Conservation (phyloP, 495 filamentous ascomycete genomes). For the Corynascus novoguineensis region DNA sequence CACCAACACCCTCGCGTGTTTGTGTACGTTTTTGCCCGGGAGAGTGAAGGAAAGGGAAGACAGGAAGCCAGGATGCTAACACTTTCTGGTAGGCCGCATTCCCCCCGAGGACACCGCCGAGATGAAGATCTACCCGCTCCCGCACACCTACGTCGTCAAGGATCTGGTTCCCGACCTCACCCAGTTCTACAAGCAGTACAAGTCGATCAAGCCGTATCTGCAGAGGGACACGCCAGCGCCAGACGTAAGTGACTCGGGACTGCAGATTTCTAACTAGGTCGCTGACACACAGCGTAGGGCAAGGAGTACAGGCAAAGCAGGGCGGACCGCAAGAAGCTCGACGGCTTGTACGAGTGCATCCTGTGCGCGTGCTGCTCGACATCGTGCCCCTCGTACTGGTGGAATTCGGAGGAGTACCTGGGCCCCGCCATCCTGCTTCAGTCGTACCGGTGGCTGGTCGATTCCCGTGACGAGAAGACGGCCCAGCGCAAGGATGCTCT, state of each 20-base stretch:
- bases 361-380: slow-evolving; percentile 99
- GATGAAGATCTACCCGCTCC: slow-evolving; percentile 94
- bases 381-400: slow-evolving; percentile 98
- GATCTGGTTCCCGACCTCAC: slow-evolving; percentile 96
- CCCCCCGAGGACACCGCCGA: slow-evolving; percentile 73
- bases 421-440: slow-evolving; percentile 94
- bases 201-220: slow-evolving; percentile 98
- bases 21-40: slow-evolving; percentile 63
- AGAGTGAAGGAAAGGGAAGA: neutral
- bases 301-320: slow-evolving; percentile 85
- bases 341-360: slow-evolving; percentile 98
- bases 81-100: slow-evolving; percentile 74
- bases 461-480: slow-evolving; percentile 84
- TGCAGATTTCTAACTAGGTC: too few relatives aligned
- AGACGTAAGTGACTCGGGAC: slow-evolving; percentile 53
- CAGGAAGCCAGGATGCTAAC: slow-evolving; percentile 7
- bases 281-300: slow-evolving; percentile 48
- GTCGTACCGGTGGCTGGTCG: slow-evolving; percentile 92
- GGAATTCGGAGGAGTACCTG: slow-evolving; percentile 97
- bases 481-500: slow-evolving; percentile 80
- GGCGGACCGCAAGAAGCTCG: slow-evolving; percentile 89
- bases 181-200: slow-evolving; percentile 99
- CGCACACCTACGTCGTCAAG: slow-evolving; percentile 99
- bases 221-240: slow-evolving; percentile 73
- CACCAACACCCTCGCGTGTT: slow-evolving; percentile 90